Base-by-base conservation (phyloP, 78 protist genomes). In the Emiliania huxleyi region DNA sequence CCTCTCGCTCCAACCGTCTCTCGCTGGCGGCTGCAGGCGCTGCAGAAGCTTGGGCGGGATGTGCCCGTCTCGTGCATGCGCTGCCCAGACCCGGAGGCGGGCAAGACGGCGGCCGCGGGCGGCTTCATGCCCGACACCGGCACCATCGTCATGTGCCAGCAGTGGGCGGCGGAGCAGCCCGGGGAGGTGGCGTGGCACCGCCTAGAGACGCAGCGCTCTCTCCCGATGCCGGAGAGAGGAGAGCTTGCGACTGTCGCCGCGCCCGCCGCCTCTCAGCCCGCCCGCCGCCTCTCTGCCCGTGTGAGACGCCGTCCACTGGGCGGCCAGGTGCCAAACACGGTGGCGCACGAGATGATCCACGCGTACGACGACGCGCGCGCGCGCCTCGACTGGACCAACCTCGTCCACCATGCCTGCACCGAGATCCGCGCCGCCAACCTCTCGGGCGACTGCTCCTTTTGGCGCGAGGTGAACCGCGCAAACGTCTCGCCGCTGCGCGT, bases 361-460 rank as follows among this genome's bases (percentile, higher is more conserved):
- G 97, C 97, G 25, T 97, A 84, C 49, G 98, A 97, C 87, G 77
- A 94, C 46, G 95, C 96, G 52, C 88, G 95, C 83, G 92, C 92
- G n/a, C 79, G 93, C 75, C 73, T 97, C 46, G 94, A 94, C 93
- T 91, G 95, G 92, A n/a, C 22, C 35, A 55, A 93, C 94, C 84
- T 94, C 40, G 33, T 19, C 21, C 98, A 97, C 40, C 91, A 94
- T 35, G 97, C 98, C 21, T 97, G 98, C 94, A 88, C 96, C 5
- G 98, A 97, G 95, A 94, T 96, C 62, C 96, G 98, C 44, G 98
- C 98, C 15, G 96, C 97, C 3, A 93, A 85, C 52, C 77, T 97
- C 12, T 93, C 95, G 87, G 98, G 98, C 15, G 98, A 97, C 91
- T 97, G 98, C 91, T 26, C n/a, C 69, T 94, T 90, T 38, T 1